Evolutionary conservation across 164 flowering plant species (phyloP).

Genomic region (Saururus chinensis): DNA sequence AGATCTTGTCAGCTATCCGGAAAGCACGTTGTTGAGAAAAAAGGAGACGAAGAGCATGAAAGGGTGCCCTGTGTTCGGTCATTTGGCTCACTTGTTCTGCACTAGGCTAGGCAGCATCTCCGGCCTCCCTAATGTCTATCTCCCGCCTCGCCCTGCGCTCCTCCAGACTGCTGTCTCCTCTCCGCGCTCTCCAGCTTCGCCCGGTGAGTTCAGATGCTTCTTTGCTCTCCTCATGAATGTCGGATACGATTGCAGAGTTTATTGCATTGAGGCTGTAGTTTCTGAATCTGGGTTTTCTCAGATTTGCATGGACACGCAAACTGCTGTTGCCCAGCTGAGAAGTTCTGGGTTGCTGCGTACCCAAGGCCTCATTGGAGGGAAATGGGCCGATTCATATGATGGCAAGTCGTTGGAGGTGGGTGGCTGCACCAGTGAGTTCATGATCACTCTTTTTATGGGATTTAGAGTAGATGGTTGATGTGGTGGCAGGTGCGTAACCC

Average conservation of each 20-base stretch:
- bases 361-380: constrained; percentile 83
- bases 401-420: constrained; percentile 61
- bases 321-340: constrained; percentile 29
- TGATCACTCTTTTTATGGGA: neutral
- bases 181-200: neutral
- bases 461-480: constrained; percentile 4
- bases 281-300: constrained; percentile 9
- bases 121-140: no score
- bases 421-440: no score
- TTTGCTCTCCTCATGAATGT: neutral
- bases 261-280: no score
- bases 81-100: no score
- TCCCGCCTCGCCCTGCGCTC: neutral
- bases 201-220: neutral
- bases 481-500: constrained; percentile 71
- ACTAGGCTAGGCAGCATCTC: no score
- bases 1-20: no score
- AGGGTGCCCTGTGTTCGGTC: no score
- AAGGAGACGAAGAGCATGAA: no score
- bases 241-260: no score
- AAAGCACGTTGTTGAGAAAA: no score
- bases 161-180: neutral
- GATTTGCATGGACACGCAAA: constrained; percentile 49
- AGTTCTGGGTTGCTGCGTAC: constrained; percentile 44
- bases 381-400: constrained; percentile 80